Percentiles rank a stretch among this genome's conserved stretches.
These are phyloP conservation scores for Coriaria nepalensis DNA, from an alignment of 306 rosid genomes.

Conservation along the genomic window DNA sequence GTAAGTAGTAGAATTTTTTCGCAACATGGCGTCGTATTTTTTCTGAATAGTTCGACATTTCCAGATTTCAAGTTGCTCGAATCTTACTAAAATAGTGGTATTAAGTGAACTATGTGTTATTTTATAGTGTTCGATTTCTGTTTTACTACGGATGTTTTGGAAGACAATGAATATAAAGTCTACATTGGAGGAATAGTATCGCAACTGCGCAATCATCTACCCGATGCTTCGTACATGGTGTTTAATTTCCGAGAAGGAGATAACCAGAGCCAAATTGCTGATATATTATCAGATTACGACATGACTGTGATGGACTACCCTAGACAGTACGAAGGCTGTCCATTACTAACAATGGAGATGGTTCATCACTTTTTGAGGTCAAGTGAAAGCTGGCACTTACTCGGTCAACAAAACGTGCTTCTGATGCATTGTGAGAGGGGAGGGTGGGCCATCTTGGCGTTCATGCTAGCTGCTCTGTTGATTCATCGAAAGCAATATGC, in stretches of 20 bases:
- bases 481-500: conserved; percentile 68
- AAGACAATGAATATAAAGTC: conserved; percentile 55
- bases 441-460: conserved; percentile 91
- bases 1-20: not conserved
- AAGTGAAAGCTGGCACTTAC: conserved; percentile 89
- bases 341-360: conserved; percentile 85
- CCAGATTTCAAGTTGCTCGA: not conserved
- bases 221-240: conserved; percentile 88
- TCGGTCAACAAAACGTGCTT: conserved; percentile 65
- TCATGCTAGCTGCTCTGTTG: conserved; percentile 88
- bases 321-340: conserved; percentile 87
- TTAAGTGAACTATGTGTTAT: conserved; percentile 4
- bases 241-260: conserved; percentile 95
- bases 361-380: conserved; percentile 93
- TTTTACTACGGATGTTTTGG: conserved; percentile 75
- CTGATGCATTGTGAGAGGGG: conserved; percentile 93
- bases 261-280: conserved; percentile 48
- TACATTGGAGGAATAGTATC: conserved; percentile 60
- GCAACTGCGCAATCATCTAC: conserved; percentile 56
- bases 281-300: conserved; percentile 54
- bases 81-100: not conserved
- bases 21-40: not conserved
- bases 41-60: conserved; percentile 1
- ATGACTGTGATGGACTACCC: conserved; percentile 99
- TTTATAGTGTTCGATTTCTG: conserved; percentile 87